Conservation (phyloP, 306 rosid species). For the Medicago arabica region DNA sequence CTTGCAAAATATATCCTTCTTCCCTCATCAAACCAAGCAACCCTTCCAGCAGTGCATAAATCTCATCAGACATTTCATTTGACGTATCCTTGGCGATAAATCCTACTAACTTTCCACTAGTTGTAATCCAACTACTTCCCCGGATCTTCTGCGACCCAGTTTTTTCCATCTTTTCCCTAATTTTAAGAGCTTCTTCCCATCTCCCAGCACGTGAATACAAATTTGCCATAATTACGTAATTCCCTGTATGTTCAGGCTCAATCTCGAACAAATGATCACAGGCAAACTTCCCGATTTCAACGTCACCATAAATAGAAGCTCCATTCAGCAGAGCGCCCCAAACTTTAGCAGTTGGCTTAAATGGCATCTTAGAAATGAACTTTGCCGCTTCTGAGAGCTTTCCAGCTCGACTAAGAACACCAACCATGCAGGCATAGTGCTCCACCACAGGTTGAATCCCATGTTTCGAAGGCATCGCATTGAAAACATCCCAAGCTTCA, state of each 20-base stretch:
- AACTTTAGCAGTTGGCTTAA: slow-evolving; percentile 79
- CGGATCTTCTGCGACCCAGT: slow-evolving; percentile 71
- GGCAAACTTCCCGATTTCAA: slow-evolving; percentile 71
- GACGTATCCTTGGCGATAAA: slow-evolving; percentile 64
- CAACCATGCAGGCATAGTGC: slow-evolving; percentile 92
- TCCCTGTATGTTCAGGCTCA: slow-evolving; percentile 85
- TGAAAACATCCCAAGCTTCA: slow-evolving; percentile 81
- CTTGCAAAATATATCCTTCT: slow-evolving; percentile 54
- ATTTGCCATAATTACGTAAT: slow-evolving; percentile 84
- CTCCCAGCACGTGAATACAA: slow-evolving; percentile 78
- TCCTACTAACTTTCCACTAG: slow-evolving; percentile 52
- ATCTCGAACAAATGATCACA: slow-evolving; percentile 67
- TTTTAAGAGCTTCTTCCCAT: slow-evolving; percentile 76
- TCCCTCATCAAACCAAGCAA: slow-evolving; percentile 67
- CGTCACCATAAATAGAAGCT: slow-evolving; percentile 75
- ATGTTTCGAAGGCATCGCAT: slow-evolving; percentile 52
- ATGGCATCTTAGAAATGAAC: slow-evolving; percentile 69
- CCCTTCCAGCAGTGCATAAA: slow-evolving; percentile 60
- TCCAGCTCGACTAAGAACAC: slow-evolving; percentile 84
- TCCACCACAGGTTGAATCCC: slow-evolving; percentile 73
- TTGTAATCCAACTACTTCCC: slow-evolving; percentile 82
- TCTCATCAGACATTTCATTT: slow-evolving; percentile 56
- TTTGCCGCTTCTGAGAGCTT: slow-evolving; percentile 72
- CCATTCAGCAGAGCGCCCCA: slow-evolving; percentile 93
- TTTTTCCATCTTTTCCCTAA: slow-evolving; percentile 67